Percentiles rank a stretch among this genome's conserved stretches.
Conservation (phyloP, 2,329 filamentous ascomycete species). For the Ceratocystis variospora region DNA sequence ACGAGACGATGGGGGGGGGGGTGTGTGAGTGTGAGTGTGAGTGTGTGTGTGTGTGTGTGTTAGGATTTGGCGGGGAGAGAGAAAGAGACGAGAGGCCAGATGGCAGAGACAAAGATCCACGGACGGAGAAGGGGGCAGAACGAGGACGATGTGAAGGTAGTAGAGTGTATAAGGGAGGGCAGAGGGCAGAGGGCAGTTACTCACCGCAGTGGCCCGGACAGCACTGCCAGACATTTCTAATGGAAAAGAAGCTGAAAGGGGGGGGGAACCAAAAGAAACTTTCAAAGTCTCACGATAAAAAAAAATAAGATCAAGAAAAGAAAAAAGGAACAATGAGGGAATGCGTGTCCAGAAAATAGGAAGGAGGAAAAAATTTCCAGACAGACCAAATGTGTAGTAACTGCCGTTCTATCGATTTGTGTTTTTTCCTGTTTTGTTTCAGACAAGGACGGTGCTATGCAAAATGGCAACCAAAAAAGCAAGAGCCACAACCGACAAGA, state of each 20-base stretch:
- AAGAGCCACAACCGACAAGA: not conserved
- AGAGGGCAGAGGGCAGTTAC: not conserved
- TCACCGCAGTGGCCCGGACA: conserved; percentile 12
- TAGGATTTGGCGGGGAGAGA: not conserved
- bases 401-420: not conserved
- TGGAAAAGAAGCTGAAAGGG: conserved; percentile 11
- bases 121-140: no score
- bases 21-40: no score
- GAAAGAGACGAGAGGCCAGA: not conserved
- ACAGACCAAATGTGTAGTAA: not conserved
- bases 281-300: conserved; percentile 1
- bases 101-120: not conserved
- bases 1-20: not conserved
- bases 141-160: no score
- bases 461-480: not conserved
- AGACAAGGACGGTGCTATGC: not conserved
- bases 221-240: conserved; percentile 13
- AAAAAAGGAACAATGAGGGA: conserved; percentile 4
- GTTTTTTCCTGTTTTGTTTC: not conserved
- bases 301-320: conserved; percentile 5
- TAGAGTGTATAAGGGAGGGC: no score
- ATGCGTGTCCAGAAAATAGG: conserved; percentile 7
- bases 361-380: not conserved
- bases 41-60: no score
- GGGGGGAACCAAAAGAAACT: conserved; percentile 11